Conservation (phyloP, 768 basidiomycete species). For the Ramaria sp. region DNA sequence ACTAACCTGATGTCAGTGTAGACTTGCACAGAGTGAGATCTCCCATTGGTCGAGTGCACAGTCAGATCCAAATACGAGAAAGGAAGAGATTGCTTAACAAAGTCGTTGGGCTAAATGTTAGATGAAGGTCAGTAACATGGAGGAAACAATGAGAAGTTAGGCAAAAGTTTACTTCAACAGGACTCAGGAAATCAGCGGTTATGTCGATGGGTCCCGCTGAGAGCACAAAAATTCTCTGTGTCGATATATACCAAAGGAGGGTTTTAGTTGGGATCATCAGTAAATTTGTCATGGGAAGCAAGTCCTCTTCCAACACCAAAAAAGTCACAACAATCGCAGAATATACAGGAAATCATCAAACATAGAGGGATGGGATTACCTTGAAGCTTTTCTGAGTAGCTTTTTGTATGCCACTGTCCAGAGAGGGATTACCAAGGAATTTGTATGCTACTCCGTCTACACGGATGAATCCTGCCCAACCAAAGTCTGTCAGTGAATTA, state of each 20-base stretch:
- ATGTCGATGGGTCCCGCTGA: slow-evolving; percentile 55
- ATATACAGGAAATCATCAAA: not conserved
- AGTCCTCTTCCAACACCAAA: not conserved
- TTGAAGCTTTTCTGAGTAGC: slow-evolving; percentile 47
- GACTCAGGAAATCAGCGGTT: slow-evolving; percentile 53
- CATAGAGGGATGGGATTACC: slow-evolving; percentile 22
- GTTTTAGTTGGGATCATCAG: not conserved
- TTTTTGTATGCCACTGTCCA: slow-evolving; percentile 22
- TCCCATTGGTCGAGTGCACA: slow-evolving; percentile 37
- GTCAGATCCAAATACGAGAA: slow-evolving; percentile 47
- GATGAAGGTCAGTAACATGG: not conserved
- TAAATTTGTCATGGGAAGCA: no score
- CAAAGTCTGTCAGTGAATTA: slow-evolving; percentile 32
- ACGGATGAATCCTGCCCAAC: slow-evolving; percentile 56
- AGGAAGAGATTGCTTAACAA: slow-evolving; percentile 52
- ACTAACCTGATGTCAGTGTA: slow-evolving; percentile 43
- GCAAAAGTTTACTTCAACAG: slow-evolving; percentile 41
- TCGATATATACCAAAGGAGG: slow-evolving; percentile 51
- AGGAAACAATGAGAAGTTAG: not conserved
- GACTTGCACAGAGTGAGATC: slow-evolving; percentile 38
- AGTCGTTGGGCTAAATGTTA: slow-evolving; percentile 24
- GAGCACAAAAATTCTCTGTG: slow-evolving; percentile 52
- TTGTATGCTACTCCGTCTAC: slow-evolving; percentile 46
- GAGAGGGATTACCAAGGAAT: slow-evolving; percentile 34
- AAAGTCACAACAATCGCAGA: not conserved